Evolutionary conservation across 305 asterid species (phyloP).

Genomic region (Fraxinus xanthoxyloides): DNA sequence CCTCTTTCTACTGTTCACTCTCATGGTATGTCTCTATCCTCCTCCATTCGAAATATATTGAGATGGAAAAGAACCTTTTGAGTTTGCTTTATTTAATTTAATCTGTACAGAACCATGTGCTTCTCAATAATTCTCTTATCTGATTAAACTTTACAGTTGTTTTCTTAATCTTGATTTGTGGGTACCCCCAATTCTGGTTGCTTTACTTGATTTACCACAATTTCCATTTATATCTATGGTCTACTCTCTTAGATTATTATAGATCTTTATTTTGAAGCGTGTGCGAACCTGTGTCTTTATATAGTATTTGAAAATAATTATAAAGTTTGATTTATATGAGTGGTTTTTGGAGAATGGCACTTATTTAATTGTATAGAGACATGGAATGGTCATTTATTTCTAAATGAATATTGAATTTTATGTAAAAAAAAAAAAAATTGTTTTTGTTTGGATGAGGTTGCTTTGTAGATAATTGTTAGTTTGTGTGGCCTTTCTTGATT

Average conservation of each 20-base stretch:
- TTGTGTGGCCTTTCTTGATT: constrained; percentile 1
- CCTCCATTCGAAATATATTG: not conserved
- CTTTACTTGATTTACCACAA: not conserved
- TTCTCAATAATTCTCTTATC: constrained; percentile 13
- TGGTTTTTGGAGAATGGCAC: not conserved
- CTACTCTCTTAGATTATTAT: not conserved
- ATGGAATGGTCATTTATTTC: not conserved
- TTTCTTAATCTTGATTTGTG: constrained; percentile 26
- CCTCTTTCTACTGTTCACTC: constrained; percentile 15
- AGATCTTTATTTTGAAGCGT: not conserved
- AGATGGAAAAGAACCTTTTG: not conserved
- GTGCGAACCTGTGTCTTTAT: not conserved
- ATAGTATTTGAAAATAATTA: not conserved
- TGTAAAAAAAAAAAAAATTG: not conserved
- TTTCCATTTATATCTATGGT: not conserved
- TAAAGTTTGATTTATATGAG: not conserved
- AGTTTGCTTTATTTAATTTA: not conserved
- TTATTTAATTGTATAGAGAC: not conserved
- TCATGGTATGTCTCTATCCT: constrained; percentile 22
- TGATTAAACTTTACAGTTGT: constrained; percentile 21
- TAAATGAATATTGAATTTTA: not conserved
- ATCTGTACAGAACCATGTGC: not conserved
- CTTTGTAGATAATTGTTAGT: not conserved
- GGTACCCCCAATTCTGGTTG: constrained; percentile 28
- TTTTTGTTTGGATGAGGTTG: not conserved